These are phyloP conservation scores for Huntiella bhutanensis DNA, from an alignment of 2,329 filamentous ascomycete genomes.

Conservation along the genomic window DNA sequence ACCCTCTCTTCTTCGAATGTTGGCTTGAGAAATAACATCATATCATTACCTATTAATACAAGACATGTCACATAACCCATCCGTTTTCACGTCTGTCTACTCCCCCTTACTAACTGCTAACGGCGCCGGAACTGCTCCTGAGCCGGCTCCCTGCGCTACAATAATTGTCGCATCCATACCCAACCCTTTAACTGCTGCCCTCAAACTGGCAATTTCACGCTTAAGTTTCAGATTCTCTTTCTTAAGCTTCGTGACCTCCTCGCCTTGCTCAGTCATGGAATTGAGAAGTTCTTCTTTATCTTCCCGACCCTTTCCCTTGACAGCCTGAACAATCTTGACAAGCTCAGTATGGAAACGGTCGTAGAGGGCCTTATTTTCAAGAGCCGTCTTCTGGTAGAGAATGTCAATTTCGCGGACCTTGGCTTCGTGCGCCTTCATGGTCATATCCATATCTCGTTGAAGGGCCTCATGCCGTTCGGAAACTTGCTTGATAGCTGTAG, in stretches of 20 bases:
- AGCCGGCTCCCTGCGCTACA: neutral
- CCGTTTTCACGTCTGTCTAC: neutral
- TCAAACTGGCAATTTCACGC: conserved; percentile 58
- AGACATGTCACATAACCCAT: neutral
- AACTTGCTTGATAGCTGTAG: conserved; percentile 38
- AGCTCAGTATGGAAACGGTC: conserved; percentile 85
- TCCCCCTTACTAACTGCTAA: neutral
- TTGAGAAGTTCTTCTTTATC: conserved; percentile 61
- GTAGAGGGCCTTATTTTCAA: conserved; percentile 85
- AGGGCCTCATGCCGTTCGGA: conserved; percentile 42
- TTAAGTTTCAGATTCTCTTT: conserved; percentile 73
- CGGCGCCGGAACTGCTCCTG: neutral
- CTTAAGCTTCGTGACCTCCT: conserved; percentile 59
- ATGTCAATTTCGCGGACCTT: conserved; percentile 73
- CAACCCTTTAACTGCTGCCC: conserved; percentile 25
- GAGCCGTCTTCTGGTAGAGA: conserved; percentile 68
- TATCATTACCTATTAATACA: conserved; percentile 12
- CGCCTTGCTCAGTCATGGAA: conserved; percentile 52
- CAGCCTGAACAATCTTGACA: conserved; percentile 58
- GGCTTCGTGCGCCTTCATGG: conserved; percentile 53
- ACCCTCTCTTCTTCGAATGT: conserved; percentile 46
- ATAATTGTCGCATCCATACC: conserved; percentile 5
- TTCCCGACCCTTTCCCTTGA: conserved; percentile 52
- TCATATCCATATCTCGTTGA: conserved; percentile 51
- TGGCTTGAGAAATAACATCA: conserved; percentile 35